Evolutionary conservation across 768 basidiomycete genomes (phyloP).

Genomic region (Tricholoma terreum): DNA sequence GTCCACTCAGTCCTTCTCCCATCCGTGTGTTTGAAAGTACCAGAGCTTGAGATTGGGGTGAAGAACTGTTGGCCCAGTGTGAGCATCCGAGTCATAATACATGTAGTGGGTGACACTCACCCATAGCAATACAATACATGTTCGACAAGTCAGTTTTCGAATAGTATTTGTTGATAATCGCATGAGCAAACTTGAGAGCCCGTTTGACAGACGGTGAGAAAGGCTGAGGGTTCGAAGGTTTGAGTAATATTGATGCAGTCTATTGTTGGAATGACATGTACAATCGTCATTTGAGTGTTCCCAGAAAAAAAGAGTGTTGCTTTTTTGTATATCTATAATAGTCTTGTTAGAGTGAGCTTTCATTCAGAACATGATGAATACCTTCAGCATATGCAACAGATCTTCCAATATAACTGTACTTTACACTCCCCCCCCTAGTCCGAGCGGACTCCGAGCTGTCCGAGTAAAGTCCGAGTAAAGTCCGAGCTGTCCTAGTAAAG

Average conservation of each 20-base stretch:
- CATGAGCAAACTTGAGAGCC: slow-evolving; percentile 17
- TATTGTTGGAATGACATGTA: slow-evolving; percentile 37
- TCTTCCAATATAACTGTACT: slow-evolving; percentile 20
- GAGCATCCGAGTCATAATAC: too few relatives aligned
- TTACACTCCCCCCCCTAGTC: too few relatives aligned
- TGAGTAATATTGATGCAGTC: slow-evolving; percentile 25
- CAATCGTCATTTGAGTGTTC: slow-evolving; percentile 17
- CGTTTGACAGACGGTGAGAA: slow-evolving; percentile 14
- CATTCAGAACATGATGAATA: slow-evolving; percentile 8
- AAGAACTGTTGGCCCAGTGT: background rate
- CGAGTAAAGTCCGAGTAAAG: too few relatives aligned
- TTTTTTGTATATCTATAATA: slow-evolving; percentile 28
- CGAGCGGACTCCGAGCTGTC: too few relatives aligned
- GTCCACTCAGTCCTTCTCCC: background rate
- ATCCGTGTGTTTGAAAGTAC: too few relatives aligned
- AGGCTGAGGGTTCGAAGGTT: background rate
- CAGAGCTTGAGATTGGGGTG: background rate
- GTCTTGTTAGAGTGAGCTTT: background rate
- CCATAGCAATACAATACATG: slow-evolving; percentile 25
- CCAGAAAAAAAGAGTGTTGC: slow-evolving; percentile 28
- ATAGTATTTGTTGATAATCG: slow-evolving; percentile 28
- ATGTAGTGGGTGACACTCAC: slow-evolving; percentile 19
- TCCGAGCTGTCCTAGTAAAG: too few relatives aligned
- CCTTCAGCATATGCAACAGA: slow-evolving; percentile 23
- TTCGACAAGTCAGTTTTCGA: slow-evolving; percentile 19